A percentile compares a stretch with the other conserved stretches of the same genome.
These are phyloP conservation scores for Rhizopus sp. DNA, from an alignment of 371 early-diverging fungal species.

Conservation along the genomic window DNA sequence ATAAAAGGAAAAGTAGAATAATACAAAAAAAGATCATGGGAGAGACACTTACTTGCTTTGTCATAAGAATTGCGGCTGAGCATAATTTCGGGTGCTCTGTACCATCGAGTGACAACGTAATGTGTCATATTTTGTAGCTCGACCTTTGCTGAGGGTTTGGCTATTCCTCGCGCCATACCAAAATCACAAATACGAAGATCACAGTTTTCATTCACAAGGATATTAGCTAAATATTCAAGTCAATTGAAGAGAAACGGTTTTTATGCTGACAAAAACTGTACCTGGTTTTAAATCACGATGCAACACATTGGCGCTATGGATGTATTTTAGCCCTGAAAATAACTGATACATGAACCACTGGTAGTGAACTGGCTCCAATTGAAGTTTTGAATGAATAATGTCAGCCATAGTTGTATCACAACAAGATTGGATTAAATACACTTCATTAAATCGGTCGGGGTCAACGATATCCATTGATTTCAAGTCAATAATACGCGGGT, in stretches of 20 bases:
- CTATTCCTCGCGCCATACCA: constrained; percentile 52
- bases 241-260: neutral
- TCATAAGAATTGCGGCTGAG: constrained; percentile 39
- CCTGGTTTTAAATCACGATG: constrained; percentile 90
- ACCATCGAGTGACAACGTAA: constrained; percentile 53
- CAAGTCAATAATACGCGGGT: constrained; percentile 76
- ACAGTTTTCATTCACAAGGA: constrained; percentile 91
- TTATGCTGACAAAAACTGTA: constrained; percentile 10
- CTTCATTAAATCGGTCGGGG: constrained; percentile 68
- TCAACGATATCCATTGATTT: constrained; percentile 72
- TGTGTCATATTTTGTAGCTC: constrained; percentile 44
- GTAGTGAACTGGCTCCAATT: constrained; percentile 85
- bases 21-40: no score
- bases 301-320: constrained; percentile 88
- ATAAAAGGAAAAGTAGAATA: neutral
- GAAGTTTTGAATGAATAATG: constrained; percentile 83
- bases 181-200: constrained; percentile 62
- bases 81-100: constrained; percentile 55
- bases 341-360: constrained; percentile 94
- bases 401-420: constrained; percentile 94
- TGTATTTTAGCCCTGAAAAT: constrained; percentile 85
- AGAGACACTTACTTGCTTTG: constrained; percentile 36
- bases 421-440: constrained; percentile 68
- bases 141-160: constrained; percentile 17
- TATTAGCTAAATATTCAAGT: constrained; percentile 57